Evolutionary conservation across 768 basidiomycete genomes (phyloP), one percentile per base, ranked within the genome.

Genomic region (Tubosaeta sp.): DNA sequence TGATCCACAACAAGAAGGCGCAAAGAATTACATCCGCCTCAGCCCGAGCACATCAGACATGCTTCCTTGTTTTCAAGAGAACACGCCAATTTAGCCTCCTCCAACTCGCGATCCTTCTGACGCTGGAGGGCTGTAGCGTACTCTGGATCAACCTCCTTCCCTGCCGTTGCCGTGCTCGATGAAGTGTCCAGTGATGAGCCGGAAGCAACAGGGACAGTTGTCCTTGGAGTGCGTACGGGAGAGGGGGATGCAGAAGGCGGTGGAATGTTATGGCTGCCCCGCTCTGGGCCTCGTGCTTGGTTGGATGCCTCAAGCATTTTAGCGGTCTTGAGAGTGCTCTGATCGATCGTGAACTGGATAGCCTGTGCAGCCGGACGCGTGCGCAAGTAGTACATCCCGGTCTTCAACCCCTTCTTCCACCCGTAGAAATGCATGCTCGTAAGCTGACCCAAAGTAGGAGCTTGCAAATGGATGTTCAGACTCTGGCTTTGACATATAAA

Each of bases 331-430:
- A 95, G 74, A 46, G 89, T 71, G 32, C 73, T 79, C 67, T 89
- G 86, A 67, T 95, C 94, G 52, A 98, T 83, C 10, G 96, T 99
- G 76, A 99, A 97, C 73, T 99, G 93, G 67, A 95, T 94, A 45
- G 96, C 96, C 63, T 92, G 87, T 12, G 92, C 90, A 9, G 94
- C 94, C 5, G 96, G 91, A 46, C 91, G 82, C 31, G 96, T 97
- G 48, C 96, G 83, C 44, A 99, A 79, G 71, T 99, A 98, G 73
- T 93, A 94, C 90, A 95, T 94, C 59, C 95, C 96, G 1, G 96
- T 99, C 54, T 99, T 99, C 64, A 99, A 73, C 30, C 96, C 96
- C 73, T 92, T 92, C 81, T 95, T 95, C 96, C 96, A 98, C n/a
- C 94, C 96, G 67, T 97, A 97, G 77, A 94, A 95, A 70, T 94